Conservation (phyloP, 1,139 yeast species). For the Petasospora rhodanensis region DNA sequence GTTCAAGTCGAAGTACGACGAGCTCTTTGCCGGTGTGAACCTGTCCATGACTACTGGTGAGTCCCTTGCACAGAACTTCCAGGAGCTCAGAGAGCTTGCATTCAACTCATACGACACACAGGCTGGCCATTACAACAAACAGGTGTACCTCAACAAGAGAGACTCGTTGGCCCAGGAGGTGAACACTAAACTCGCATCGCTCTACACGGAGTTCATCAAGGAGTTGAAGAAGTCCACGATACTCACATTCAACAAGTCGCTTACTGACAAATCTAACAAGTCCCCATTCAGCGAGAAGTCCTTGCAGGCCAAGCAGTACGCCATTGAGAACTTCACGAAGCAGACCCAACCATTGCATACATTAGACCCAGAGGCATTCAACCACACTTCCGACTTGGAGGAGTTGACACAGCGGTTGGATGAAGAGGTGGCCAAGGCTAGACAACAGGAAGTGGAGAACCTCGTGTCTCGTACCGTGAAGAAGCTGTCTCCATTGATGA, state of each 20-base stretch:
- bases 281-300: conserved; percentile 29
- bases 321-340: conserved; percentile 25
- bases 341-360: conserved; percentile 23
- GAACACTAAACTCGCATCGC: conserved; percentile 37
- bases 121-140: conserved; percentile 67
- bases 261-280: conserved; percentile 16
- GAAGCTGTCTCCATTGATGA: conserved; percentile 37
- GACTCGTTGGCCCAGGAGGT: conserved; percentile 43
- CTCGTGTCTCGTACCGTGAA: conserved; percentile 37
- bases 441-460: conserved; percentile 41
- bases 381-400: conserved; percentile 28
- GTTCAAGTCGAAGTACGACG: conserved; percentile 22
- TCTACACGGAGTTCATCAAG: conserved; percentile 40
- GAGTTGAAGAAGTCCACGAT: conserved; percentile 32
- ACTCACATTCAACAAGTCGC: conserved; percentile 21
- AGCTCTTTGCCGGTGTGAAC: conserved; percentile 14
- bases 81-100: conserved; percentile 39
- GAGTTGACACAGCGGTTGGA: conserved; percentile 28
- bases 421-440: conserved; percentile 35
- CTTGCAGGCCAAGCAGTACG: conserved; percentile 23
- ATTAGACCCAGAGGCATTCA: conserved; percentile 25
- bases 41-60: conserved; percentile 30
- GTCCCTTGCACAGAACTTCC: conserved; percentile 39
- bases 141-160: conserved; percentile 64
- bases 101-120: conserved; percentile 54